Conservation (phyloP, 23 red algal species). For the Cyanidium caldarium region DNA sequence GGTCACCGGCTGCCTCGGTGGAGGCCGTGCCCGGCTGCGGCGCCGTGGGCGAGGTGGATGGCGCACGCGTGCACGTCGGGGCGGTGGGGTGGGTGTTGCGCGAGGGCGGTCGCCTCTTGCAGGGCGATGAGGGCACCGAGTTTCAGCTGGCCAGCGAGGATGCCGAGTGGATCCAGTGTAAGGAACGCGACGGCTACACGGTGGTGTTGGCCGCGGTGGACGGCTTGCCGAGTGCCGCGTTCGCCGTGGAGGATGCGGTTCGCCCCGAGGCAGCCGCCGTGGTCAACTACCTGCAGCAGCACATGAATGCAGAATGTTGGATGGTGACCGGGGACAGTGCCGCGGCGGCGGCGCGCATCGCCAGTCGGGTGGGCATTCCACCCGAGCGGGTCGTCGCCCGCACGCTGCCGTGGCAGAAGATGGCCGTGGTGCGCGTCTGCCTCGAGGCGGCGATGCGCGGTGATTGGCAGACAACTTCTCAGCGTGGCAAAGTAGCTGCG, state of each 20-base stretch:
- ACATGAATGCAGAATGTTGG: not conserved
- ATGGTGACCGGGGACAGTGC: conserved; percentile 66
- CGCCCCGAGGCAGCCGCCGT: conserved; percentile 61
- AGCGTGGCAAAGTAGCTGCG: not conserved
- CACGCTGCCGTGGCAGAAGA: conserved; percentile 46
- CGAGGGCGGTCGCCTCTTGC: too few species aligned
- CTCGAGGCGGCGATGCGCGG: not conserved
- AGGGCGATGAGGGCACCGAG: not conserved
- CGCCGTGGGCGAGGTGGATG: not conserved
- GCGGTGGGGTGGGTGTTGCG: not conserved
- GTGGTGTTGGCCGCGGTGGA: conserved; percentile 60
- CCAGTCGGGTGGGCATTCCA: conserved; percentile 25
- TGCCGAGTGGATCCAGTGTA: not conserved
- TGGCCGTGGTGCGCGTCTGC: conserved; percentile 10
- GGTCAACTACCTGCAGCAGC: conserved; percentile 19
- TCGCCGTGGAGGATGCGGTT: conserved; percentile 50
- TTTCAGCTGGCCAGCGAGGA: not conserved
- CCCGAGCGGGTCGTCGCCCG: conserved; percentile 22
- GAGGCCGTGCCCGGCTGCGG: conserved; percentile 7
- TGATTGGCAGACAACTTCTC: not conserved
- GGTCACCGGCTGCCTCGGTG: not conserved
- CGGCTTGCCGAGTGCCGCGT: conserved; percentile 23
- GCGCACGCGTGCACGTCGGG: not conserved
- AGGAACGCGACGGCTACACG: conserved; percentile 19
- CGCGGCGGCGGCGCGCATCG: conserved; percentile 32